Evolutionary conservation across 1,284 basidiomycete species (phyloP), one percentile per base, ranked within the genome.

Genomic region (Boletus sp.): DNA sequence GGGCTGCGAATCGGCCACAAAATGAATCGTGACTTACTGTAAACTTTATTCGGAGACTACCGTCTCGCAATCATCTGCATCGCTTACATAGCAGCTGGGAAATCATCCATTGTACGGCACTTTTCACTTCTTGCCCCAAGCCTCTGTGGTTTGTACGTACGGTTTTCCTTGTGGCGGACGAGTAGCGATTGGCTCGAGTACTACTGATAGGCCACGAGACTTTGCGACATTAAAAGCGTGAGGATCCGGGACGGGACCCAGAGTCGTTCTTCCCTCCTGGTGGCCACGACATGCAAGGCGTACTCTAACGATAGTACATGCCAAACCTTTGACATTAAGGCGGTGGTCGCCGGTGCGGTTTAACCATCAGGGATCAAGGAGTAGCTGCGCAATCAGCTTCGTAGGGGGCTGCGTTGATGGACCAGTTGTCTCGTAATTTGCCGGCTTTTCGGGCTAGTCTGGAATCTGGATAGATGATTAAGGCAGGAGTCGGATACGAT

Each of bases 81-180:
- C 23, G 23, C 45, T 39, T 37, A 29, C 29, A 42, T 5, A 29
- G 42, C 16, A n/a, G n/a, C n/a, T 43, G 7, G 45, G 44, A 46
- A 44, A 32, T 38, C 30, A 25, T 46, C 57, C 8, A 29, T 51
- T 46, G 48, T 56, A 17, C 10, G 46, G 17, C 44, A 48, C 27
- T 37, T 13, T 22, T 25, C 12, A 26, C 17, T 41, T 43, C 35
- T 40, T 22, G 12, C 5, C 19, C 29, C 9, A 37, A 10, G 27
- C 49, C 23, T 23, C 22, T 9, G 26, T 49, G 39, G 29, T 26
- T 34, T 26, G 34, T 40, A 48, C 43, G 42, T 53, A 38, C 26
- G 16, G 8, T 8, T 26, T 30, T 41, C 53, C 26, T 59, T 34
- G 54, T 57, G 49, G 54, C 41, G 34, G 30, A 32, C n/a, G 30